A percentile compares a stretch with the other conserved stretches of the same genome.
Conservation (phyloP, 768 basidiomycete species). For the Leccinum boreale region DNA sequence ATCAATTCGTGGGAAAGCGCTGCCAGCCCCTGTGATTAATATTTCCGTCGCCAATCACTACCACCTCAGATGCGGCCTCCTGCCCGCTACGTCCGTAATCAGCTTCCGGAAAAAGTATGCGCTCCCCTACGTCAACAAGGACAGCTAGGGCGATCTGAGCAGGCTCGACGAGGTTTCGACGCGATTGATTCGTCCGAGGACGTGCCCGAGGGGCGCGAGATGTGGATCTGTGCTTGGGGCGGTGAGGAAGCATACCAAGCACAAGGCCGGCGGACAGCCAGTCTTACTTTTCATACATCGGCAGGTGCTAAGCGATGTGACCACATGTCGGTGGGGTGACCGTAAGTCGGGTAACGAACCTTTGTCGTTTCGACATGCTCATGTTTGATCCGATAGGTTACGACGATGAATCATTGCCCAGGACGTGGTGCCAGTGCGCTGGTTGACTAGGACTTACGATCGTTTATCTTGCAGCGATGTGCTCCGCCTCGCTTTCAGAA, state of each 20-base stretch:
- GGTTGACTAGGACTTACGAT: no score
- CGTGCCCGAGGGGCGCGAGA: constrained; percentile 46
- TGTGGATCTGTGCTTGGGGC: constrained; percentile 56
- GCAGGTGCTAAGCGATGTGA: constrained; percentile 46
- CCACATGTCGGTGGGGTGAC: constrained; percentile 33
- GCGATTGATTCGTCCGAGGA: constrained; percentile 26
- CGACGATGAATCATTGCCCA: constrained; percentile 53
- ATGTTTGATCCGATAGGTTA: constrained; percentile 44
- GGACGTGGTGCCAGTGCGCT: no score
- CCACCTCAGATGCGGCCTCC: no score
- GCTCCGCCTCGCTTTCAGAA: no score
- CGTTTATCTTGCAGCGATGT: no score
- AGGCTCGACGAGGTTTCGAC: constrained; percentile 43
- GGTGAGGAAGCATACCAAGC: constrained; percentile 26
- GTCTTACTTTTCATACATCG: constrained; percentile 57
- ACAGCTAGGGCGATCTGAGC: constrained; percentile 48
- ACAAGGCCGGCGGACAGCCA: constrained; percentile 32
- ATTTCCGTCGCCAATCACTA: no score
- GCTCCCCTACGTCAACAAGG: constrained; percentile 70
- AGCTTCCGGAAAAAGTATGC: constrained; percentile 74
- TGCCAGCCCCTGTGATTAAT: no score
- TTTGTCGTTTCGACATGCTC: not conserved
- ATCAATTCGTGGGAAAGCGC: no score
- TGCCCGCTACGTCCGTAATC: not conserved
- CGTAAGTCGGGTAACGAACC: constrained; percentile 29